Conservation (phyloP, 1,284 basidiomycete species). For the Neolentinus lepideus region DNA sequence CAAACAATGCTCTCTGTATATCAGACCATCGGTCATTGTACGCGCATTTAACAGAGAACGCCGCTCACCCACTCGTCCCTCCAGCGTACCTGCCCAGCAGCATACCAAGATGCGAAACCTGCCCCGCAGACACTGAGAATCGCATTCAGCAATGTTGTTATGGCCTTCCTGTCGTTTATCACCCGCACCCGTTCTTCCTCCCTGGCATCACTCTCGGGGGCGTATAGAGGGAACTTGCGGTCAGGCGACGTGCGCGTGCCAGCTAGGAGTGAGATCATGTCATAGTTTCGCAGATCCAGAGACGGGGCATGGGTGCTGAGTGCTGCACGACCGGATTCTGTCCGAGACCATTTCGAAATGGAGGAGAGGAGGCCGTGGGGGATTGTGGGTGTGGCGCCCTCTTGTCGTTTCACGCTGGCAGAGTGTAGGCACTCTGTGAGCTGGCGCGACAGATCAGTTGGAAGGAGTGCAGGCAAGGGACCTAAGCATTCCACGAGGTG, state of each 20-base stretch:
- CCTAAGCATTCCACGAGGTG: neutral
- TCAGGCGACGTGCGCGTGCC: slow-evolving; percentile 69
- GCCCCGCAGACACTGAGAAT: slow-evolving; percentile 61
- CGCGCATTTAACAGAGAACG: too few relatives aligned
- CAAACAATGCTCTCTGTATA: slow-evolving; percentile 51
- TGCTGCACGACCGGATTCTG: slow-evolving; percentile 34
- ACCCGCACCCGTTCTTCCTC: slow-evolving; percentile 30
- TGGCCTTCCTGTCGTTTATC: slow-evolving; percentile 51
- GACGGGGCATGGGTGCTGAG: slow-evolving; percentile 35
- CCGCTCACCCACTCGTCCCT: slow-evolving; percentile 62
- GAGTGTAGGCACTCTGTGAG: neutral
- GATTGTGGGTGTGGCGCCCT: slow-evolving; percentile 29
- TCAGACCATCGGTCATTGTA: too few relatives aligned
- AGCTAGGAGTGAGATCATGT: slow-evolving; percentile 69
- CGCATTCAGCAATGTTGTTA: slow-evolving; percentile 64
- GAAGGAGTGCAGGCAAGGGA: neutral
- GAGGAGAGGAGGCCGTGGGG: slow-evolving; percentile 51
- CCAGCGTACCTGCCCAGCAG: slow-evolving; percentile 55
- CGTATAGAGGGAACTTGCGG: slow-evolving; percentile 49
- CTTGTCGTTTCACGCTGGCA: neutral
- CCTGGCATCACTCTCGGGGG: slow-evolving; percentile 31
- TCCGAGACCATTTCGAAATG: slow-evolving; percentile 63
- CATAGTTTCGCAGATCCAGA: slow-evolving; percentile 47
- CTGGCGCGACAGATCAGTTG: neutral
- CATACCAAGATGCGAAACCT: slow-evolving; percentile 66